Conservation (phyloP, 495 filamentous ascomycete species). For the Xylaria cubensis region DNA sequence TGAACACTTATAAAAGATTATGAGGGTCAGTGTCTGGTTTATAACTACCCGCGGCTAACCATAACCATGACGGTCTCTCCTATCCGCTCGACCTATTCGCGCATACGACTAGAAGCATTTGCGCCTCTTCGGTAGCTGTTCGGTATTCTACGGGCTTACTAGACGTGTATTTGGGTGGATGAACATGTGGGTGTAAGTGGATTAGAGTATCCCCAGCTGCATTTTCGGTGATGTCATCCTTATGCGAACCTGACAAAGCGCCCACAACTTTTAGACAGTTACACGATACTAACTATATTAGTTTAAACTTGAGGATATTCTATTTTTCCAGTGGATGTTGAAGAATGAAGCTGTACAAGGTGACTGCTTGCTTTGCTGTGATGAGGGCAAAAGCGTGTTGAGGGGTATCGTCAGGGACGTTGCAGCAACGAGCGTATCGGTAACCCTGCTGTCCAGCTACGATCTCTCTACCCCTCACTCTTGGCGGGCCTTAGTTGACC, state of each 20-base stretch:
- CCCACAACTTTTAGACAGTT: not conserved
- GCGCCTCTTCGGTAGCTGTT: slow-evolving; percentile 13
- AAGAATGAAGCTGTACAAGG: slow-evolving; percentile 1
- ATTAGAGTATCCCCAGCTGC: slow-evolving; percentile 18
- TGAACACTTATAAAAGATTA: not conserved
- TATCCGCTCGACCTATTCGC: not conserved
- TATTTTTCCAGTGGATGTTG: not conserved
- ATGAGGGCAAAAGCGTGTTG: not conserved
- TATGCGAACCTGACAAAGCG: slow-evolving; percentile 16
- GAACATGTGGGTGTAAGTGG: slow-evolving; percentile 20
- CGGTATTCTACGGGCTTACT: slow-evolving; percentile 16
- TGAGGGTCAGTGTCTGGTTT: not conserved
- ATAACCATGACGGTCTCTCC: not conserved
- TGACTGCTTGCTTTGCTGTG: not conserved
- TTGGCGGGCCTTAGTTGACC: not conserved
- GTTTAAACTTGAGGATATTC: not conserved
- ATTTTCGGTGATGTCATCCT: slow-evolving; percentile 24
- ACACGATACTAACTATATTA: not conserved
- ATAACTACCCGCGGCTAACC: slow-evolving; percentile 11
- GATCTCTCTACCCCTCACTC: slow-evolving; percentile 12
- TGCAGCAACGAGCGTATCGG: not conserved
- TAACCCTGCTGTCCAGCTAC: not conserved
- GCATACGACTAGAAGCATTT: not conserved
- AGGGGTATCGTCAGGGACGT: slow-evolving; percentile 12
- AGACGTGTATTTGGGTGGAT: slow-evolving; percentile 8